These are phyloP conservation scores for Cyberlindnera maclurae DNA, from an alignment of 805 yeast genomes.

Conservation along the genomic window DNA sequence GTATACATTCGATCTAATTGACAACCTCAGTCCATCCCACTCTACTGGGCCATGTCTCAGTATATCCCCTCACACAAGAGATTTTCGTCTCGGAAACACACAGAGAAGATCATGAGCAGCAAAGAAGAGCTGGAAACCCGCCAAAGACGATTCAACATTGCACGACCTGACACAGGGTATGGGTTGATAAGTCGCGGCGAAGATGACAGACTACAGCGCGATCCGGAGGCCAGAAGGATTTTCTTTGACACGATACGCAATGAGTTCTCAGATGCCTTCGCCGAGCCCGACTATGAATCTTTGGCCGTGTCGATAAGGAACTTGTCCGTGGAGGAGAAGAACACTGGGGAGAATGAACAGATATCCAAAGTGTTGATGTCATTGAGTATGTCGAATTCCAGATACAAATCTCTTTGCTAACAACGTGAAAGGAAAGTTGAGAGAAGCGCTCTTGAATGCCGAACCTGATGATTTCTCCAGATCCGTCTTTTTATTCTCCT, in stretches of 20 bases:
- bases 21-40: too few relatives aligned
- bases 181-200: slow-evolving; percentile 61
- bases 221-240: slow-evolving; percentile 33
- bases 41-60: too few relatives aligned
- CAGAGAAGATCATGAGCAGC: neutral
- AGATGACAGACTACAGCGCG: slow-evolving; percentile 39
- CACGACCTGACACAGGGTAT: slow-evolving; percentile 26
- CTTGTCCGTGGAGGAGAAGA: slow-evolving; percentile 1
- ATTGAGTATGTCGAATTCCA: slow-evolving; percentile 18
- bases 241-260: slow-evolving; percentile 33
- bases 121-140: slow-evolving; percentile 22
- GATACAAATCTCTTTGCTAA: neutral
- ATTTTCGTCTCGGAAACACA: too few relatives aligned
- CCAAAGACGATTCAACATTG: slow-evolving; percentile 26
- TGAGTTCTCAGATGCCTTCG: slow-evolving; percentile 8
- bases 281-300: neutral
- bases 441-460: slow-evolving; percentile 45
- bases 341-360: slow-evolving; percentile 5
- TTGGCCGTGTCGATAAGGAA: neutral
- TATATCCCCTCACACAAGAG: too few relatives aligned
- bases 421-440: slow-evolving; percentile 33
- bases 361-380: slow-evolving; percentile 27
- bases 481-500: slow-evolving; percentile 43
- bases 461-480: slow-evolving; percentile 35
- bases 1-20: too few relatives aligned